Conservation (phyloP, 2,329 filamentous ascomycete species). For the Botrytis deweyae region DNA sequence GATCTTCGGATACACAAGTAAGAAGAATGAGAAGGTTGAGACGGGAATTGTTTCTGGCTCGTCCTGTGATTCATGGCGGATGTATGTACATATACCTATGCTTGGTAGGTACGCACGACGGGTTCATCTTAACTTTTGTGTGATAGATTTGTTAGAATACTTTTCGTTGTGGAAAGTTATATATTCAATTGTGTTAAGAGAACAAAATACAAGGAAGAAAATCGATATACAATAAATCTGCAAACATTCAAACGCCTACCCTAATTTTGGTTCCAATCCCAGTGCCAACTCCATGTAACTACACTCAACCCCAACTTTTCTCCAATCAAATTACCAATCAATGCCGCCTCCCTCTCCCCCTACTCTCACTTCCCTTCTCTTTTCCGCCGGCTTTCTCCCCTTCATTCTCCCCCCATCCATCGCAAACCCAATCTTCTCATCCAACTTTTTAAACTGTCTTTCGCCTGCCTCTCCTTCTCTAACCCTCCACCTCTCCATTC, state of each 20-base stretch:
- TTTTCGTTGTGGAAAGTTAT: no score
- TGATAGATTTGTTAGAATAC: no score
- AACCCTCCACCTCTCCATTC: constrained; percentile 76
- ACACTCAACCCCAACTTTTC: background rate
- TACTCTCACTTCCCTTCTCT: background rate
- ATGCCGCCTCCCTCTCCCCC: constrained; percentile 6
- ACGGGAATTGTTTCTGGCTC: no score
- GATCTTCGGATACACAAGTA: no score
- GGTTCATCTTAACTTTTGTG: no score
- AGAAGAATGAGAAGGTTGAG: no score
- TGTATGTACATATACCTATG: no score
- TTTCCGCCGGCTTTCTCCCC: constrained; percentile 4
- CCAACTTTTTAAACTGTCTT: constrained; percentile 39
- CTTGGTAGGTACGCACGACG: no score
- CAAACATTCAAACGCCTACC: background rate
- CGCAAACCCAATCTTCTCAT: constrained; percentile 28
- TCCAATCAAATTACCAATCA: background rate
- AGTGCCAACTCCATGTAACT: background rate
- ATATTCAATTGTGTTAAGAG: no score
- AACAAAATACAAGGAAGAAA: no score
- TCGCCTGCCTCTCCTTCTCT: constrained; percentile 62
- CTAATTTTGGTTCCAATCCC: background rate
- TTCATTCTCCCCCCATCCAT: constrained; percentile 1
- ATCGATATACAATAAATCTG: background rate
- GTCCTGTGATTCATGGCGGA: no score